These are phyloP conservation scores for Aleurites moluccanus DNA, from an alignment of 441 rosid genomes.

Conservation along the genomic window DNA sequence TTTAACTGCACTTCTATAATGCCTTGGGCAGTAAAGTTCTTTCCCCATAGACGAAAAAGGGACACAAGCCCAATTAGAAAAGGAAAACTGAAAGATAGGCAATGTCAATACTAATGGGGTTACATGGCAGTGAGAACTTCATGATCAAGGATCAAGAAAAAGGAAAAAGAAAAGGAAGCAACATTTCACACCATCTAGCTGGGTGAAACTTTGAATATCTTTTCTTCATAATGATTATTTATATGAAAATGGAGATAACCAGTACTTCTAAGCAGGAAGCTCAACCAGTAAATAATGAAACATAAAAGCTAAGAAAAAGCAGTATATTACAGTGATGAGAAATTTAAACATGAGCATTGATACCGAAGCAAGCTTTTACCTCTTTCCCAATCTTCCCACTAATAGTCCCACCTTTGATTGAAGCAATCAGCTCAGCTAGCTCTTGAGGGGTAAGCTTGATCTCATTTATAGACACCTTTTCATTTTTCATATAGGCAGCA, in stretches of 20 bases:
- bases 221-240: neutral
- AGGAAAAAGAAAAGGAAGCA: neutral
- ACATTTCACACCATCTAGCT: neutral
- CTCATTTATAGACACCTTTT: slow-evolving; percentile 64
- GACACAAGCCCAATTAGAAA: slow-evolving; percentile 5
- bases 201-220: neutral
- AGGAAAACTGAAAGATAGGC: neutral
- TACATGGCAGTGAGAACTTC: neutral
- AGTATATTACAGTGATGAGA: neutral
- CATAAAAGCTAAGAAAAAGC: slow-evolving; percentile 4
- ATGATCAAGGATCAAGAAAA: neutral
- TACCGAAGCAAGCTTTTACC: slow-evolving; percentile 42
- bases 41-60: neutral
- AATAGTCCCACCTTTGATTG: slow-evolving; percentile 79
- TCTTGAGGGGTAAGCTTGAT: slow-evolving; percentile 72
- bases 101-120: neutral
- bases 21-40: neutral
- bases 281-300: neutral
- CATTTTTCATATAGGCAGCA: slow-evolving; percentile 85
- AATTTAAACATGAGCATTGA: neutral
- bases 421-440: slow-evolving; percentile 81
- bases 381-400: slow-evolving; percentile 94
- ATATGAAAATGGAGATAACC: neutral
- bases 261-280: neutral
- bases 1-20: neutral